Base-by-base conservation (phyloP, 78 protist genomes). In the Dictyostelium capitatum region DNA sequence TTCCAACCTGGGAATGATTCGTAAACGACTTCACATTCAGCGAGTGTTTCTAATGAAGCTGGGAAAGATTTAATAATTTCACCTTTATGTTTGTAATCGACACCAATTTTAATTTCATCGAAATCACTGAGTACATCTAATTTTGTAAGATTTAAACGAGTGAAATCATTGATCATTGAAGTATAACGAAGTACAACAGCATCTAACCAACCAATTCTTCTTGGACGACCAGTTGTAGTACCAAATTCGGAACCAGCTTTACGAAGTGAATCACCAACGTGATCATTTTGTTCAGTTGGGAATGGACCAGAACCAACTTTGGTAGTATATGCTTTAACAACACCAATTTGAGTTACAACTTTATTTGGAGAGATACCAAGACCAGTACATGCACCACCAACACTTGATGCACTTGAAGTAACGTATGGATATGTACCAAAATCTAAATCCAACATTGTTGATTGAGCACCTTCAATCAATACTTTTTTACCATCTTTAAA, bases 271-370 rank as follows among this genome's bases (percentile, higher is more conserved):
- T 82, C 94, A 56, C 78, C 91, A n/a, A 64, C 81, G 28, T 92
- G 92, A 53, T 89, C 96, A 30, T 70, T 51, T 41, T 74, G 80
- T 75, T 97, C 98, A 12, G 98, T 97, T 80, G 98, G 98, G 97
- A 97, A 97, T 41, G 98, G 97, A 37, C 98, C 98, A 43, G 94
- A 96, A 53, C 97, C 98, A 10, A 97, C 99, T 11, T 98, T 87
- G 23, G 99, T 98, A 20, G 99, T 97, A 92, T 98, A 98, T 2
- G 98, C 98, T 97, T 98, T 98, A 94, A 98, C 98, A 20, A 98
- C 99, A 78, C 98, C 99, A 23, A 92, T 75, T 57, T 96, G 94
- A 46, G 89, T 54, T 0, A 89, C 83, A 11, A 97, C 74, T 78
- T 89, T 87, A 65, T 74, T 77, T 53, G 98, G 98, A 12, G 98